Conservation (phyloP, 192 early-diverging fungal genomes). For the Linnemannia hyalina region DNA sequence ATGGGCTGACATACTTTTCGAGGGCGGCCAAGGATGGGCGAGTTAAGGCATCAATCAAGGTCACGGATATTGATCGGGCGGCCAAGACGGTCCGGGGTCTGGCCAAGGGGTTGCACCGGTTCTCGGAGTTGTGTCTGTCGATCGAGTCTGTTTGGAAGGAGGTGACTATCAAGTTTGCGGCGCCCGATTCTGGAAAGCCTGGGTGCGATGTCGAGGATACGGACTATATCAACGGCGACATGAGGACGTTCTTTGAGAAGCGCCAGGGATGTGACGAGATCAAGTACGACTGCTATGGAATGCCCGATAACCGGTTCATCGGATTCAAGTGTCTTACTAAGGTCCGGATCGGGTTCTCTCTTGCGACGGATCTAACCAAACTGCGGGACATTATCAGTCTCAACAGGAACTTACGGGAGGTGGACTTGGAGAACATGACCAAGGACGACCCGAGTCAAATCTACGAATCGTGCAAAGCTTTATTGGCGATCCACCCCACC, state of each 20-base stretch:
- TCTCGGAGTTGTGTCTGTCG: conserved; percentile 23
- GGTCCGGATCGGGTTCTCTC: neutral
- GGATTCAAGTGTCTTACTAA: conserved; percentile 3
- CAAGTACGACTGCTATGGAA: conserved; percentile 1
- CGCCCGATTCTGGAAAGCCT: conserved; percentile 8
- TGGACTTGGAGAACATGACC: conserved; percentile 15
- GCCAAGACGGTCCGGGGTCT: neutral
- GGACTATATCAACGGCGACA: conserved; percentile 12
- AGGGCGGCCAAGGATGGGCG: neutral
- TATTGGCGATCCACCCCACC: conserved; percentile 24
- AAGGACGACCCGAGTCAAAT: conserved; percentile 46
- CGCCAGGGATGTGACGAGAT: conserved; percentile 17
- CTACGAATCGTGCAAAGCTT: conserved; percentile 29
- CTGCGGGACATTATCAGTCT: conserved; percentile 24
- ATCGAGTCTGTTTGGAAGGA: conserved; percentile 17
- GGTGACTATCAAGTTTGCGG: conserved; percentile 18
- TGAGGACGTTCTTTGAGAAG: conserved; percentile 9
- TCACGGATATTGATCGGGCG: conserved; percentile 24
- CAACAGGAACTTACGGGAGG: conserved; percentile 15
- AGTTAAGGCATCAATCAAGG: neutral
- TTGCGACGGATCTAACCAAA: conserved; percentile 21
- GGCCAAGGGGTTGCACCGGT: conserved; percentile 22
- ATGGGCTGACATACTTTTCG: neutral
- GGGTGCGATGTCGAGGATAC: conserved; percentile 21
- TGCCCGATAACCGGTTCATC: conserved; percentile 12